Evolutionary conservation across 352 stramenopile species (phyloP), one percentile per base, ranked within the genome.

Genomic region (Globisporangium spiculum): DNA sequence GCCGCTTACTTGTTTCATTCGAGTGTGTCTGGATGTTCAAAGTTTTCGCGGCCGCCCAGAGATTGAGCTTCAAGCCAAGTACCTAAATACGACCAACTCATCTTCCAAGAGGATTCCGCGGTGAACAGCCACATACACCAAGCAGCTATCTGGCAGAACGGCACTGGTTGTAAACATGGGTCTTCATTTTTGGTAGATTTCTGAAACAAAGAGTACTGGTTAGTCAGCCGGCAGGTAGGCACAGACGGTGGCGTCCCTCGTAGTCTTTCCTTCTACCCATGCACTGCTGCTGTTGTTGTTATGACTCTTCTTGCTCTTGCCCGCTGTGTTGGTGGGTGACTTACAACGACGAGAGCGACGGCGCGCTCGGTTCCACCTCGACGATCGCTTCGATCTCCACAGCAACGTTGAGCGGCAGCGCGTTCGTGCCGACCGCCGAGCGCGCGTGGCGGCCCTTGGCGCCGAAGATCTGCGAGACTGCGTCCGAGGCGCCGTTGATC

Each of bases 311-410:
- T 6, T 48, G 41, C 5, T 48, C 10, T n/a, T n/a, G 41, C 16
- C 41, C 41, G 20, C 41, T 9, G 14, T n/a, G 16, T n/a, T n/a
- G 16, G 16, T 16, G 12, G 16, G 41, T 16, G 12, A 9, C 65
- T 66, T 53, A 75, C 16, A 75, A 52, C 41, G 65, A 36, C 65
- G 69, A 71, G 27, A 68, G 68, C 55, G 75, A 79, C 10, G 65
- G 70, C 2, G 70, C 60, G 5, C 27, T 65, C 7, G 74, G 60
- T 1, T 97, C 81, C 36, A 98, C 73, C 74, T 98, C 91, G 20
- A 98, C 80, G 65, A 99, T 96, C 44, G 90, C 89, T 81, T 99
- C 96, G 41, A 99, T 91, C 81, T 99, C 96, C 1, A 98, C 94
- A 36, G 91, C 85, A 22, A 98, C 89, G 71, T 97, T 95, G 20